Percentiles rank a stretch among this genome's conserved stretches.
phyloP scores from a whole-genome alignment of 129 eudicot genomes.

The Helichrysum umbraculigerum region DNA sequence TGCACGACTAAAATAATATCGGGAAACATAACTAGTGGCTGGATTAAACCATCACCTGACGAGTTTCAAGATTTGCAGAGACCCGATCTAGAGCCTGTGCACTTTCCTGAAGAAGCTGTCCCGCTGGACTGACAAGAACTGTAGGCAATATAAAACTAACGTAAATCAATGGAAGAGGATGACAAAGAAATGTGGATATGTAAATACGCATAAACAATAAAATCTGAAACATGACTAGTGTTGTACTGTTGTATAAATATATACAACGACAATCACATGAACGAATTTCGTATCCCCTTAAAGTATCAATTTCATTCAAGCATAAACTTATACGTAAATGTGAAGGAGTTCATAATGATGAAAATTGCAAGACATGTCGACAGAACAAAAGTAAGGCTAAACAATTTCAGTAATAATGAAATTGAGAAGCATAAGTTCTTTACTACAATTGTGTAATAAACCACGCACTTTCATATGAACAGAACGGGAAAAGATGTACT shows the following conservation, averaged over 20 bases:
- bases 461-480: conserved; percentile 14
- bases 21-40: background rate
- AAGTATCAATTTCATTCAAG: no score
- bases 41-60: conserved; percentile 51
- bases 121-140: conserved; percentile 55
- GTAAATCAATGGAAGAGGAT: background rate
- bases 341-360: background rate
- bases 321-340: background rate
- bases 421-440: conserved; percentile 5
- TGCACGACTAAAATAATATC: background rate
- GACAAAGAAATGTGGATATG: conserved; percentile 9
- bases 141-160: conserved; percentile 12
- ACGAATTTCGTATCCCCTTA: no score
- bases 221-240: conserved; percentile 7
- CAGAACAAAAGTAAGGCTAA: conserved; percentile 5
- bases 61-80: conserved; percentile 60
- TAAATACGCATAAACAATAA: conserved; percentile 12
- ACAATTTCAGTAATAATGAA: background rate
- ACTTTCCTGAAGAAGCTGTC: conserved; percentile 70
- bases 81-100: conserved; percentile 60
- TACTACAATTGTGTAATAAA: conserved; percentile 12
- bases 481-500: conserved; percentile 2
- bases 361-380: background rate
- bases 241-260: background rate
- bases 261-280: background rate